Conservation (phyloP, 805 yeast genomes). For the Kodamaea nitidulidarum region DNA sequence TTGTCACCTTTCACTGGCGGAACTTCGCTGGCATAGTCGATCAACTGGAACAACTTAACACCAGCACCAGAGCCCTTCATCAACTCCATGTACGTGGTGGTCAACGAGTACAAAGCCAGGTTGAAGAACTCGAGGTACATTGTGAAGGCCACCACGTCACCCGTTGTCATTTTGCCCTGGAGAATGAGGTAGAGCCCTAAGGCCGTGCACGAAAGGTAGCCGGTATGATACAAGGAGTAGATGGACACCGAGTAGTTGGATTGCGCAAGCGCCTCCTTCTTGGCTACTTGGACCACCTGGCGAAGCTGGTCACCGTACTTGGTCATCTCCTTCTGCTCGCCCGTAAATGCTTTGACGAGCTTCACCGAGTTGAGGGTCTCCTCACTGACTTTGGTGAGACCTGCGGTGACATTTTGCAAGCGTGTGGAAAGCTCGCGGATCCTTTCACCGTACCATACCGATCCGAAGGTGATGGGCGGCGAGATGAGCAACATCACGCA, state of each 20-base stretch:
- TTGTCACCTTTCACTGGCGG: slow-evolving; percentile 30
- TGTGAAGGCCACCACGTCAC: slow-evolving; percentile 45
- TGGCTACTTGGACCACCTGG: slow-evolving; percentile 39
- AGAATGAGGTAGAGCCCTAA: slow-evolving; percentile 41
- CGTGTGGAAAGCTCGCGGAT: slow-evolving; percentile 38
- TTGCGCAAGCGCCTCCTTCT: slow-evolving; percentile 42
- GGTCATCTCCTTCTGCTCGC: slow-evolving; percentile 38
- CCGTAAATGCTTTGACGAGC: slow-evolving; percentile 41
- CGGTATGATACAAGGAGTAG: slow-evolving; percentile 39
- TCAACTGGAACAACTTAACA: slow-evolving; percentile 38
- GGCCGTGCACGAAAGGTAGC: slow-evolving; percentile 40
- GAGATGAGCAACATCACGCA: slow-evolving; percentile 43
- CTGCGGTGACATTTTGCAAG: slow-evolving; percentile 43
- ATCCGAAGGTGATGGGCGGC: slow-evolving; percentile 43
- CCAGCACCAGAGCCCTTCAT: slow-evolving; percentile 49
- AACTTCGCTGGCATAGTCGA: slow-evolving; percentile 35
- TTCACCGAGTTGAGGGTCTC: slow-evolving; percentile 42
- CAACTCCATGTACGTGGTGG: slow-evolving; percentile 43
- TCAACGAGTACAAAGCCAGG: slow-evolving; percentile 41
- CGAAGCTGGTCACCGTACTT: slow-evolving; percentile 38
- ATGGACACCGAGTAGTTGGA: slow-evolving; percentile 42
- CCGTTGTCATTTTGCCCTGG: slow-evolving; percentile 43
- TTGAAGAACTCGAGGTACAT: slow-evolving; percentile 44
- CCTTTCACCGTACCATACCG: slow-evolving; percentile 44
- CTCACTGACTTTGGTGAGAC: slow-evolving; percentile 41